Evolutionary conservation across 768 basidiomycete species (phyloP), one percentile per base, ranked within the genome.

Genomic region (Termitomyces sp.): DNA sequence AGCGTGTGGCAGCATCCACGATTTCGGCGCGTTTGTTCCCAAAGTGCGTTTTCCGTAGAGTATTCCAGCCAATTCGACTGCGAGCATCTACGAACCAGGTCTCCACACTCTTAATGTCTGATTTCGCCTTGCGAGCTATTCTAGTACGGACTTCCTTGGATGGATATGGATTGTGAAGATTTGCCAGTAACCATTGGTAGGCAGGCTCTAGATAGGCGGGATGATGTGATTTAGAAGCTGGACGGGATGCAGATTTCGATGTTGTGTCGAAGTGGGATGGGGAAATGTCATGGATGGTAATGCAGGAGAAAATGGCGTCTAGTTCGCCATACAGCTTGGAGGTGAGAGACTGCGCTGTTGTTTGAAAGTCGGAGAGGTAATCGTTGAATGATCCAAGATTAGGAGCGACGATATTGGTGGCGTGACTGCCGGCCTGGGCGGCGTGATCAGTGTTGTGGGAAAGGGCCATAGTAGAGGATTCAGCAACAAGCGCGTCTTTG

Each of bases 101-200:
- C 39, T 76, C 74, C 43, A 84, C 52, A 0, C 73, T 71, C 43
- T 63, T 71, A 2, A 67, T 1, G 0, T 61, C 59, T 26, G 34
- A 69, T 0, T 65, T 61, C 0, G 74, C 64, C 4, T 64, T 49
- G 0, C 13, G 55, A 2, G 74, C 60, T 42, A 83, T 65, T 0
- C 48, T 22, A 0, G 51, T 43, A 24, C 75, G 74, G 20, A 67
- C 54, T 14, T 67, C 64, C 16, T 58, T 70, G 0, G 72, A 61
- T 0, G 84, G 84, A 55, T 85, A 85, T 0, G 84, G 84, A 58
- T 82, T 74, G 46, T 80, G 76, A 0, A 84, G 51, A 46, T 85
- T 77, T 0, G 64, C 44, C 1, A 79, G 22, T 1, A 84, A 61
- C 81, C 82, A 84, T 4, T 49, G 56, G 55, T 76, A 71, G 0